Conservation (phyloP, 768 basidiomycete genomes). For the Crucibulum laeve region DNA sequence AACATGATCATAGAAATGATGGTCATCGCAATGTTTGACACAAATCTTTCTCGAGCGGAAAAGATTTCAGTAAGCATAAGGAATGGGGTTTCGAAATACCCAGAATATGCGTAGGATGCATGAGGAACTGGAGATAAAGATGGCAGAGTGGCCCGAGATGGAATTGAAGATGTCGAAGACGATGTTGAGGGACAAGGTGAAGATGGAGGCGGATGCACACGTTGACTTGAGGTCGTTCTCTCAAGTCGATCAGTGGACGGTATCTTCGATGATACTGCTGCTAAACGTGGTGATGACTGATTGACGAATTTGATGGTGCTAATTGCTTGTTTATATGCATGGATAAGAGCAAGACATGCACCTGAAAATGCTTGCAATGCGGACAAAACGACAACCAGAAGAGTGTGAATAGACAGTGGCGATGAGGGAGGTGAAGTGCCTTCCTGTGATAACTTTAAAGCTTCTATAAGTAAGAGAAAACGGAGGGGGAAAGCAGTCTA, state of each 20-base stretch:
- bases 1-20: conserved; percentile 40
- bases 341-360: conserved; percentile 60
- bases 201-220: conserved; percentile 1
- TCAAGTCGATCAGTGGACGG: conserved; percentile 5
- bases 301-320: conserved; percentile 67
- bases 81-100: conserved; percentile 40
- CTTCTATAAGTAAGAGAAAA: background rate
- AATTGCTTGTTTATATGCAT: conserved; percentile 61
- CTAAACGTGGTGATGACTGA: conserved; percentile 22
- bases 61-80: conserved; percentile 47
- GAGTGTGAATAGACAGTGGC: conserved; percentile 40
- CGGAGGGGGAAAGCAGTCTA: conserved; percentile 3
- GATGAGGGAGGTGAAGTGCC: conserved; percentile 16
- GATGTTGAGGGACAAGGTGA: conserved; percentile 11
- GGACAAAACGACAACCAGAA: conserved; percentile 70
- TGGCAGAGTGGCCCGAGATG: conserved; percentile 7
- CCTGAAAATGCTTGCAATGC: conserved; percentile 71
- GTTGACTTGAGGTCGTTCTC: background rate
- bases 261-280: background rate
- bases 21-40: conserved; percentile 42
- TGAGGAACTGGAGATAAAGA: conserved; percentile 8
- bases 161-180: conserved; percentile 12
- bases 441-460: background rate
- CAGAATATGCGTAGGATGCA: conserved; percentile 11
- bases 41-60: conserved; percentile 40